phyloP scores from a whole-genome alignment of 2,329 filamentous ascomycete species.

The Monosporascus sp. region DNA sequence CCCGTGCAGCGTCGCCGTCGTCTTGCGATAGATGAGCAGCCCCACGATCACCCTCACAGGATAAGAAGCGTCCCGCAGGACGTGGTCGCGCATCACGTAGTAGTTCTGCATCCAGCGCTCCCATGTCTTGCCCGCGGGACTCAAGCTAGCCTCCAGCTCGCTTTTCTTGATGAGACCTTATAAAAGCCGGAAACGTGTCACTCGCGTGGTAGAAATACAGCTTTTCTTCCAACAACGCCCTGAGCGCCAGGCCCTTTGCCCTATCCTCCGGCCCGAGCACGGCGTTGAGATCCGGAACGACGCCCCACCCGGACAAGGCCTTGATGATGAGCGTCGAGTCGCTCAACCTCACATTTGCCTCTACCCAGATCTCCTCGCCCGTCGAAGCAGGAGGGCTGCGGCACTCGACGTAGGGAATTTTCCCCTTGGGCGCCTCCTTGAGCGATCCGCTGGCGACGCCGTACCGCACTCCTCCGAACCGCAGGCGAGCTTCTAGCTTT shows the following conservation, averaged over 20 bases:
- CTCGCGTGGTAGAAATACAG: constrained; percentile 50
- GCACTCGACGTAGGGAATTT: constrained; percentile 53
- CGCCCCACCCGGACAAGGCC: constrained; percentile 33
- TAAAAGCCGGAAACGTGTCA: neutral
- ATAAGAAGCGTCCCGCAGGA: constrained; percentile 45
- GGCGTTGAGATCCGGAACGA: constrained; percentile 44
- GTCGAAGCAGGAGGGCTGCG: neutral
- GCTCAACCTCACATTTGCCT: constrained; percentile 26
- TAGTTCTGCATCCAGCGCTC: constrained; percentile 59
- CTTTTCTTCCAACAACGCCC: constrained; percentile 55
- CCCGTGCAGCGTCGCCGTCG: constrained; percentile 40
- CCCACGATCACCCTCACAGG: constrained; percentile 47
- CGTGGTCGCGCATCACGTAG: constrained; percentile 49
- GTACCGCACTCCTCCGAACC: constrained; percentile 46
- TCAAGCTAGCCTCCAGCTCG: neutral
- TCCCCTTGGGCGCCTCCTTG: constrained; percentile 45
- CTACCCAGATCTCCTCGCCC: neutral
- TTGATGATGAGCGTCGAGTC: constrained; percentile 54
- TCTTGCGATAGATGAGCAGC: constrained; percentile 39
- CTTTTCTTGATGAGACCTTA: neutral
- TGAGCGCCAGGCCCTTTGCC: constrained; percentile 46
- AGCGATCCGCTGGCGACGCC: constrained; percentile 37
- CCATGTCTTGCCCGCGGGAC: constrained; percentile 24
- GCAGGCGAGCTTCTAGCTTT: constrained; percentile 58
- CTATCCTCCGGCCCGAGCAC: constrained; percentile 31